Conservation (phyloP, 2,329 filamentous ascomycete genomes). For the Elsinoe necatrix region DNA sequence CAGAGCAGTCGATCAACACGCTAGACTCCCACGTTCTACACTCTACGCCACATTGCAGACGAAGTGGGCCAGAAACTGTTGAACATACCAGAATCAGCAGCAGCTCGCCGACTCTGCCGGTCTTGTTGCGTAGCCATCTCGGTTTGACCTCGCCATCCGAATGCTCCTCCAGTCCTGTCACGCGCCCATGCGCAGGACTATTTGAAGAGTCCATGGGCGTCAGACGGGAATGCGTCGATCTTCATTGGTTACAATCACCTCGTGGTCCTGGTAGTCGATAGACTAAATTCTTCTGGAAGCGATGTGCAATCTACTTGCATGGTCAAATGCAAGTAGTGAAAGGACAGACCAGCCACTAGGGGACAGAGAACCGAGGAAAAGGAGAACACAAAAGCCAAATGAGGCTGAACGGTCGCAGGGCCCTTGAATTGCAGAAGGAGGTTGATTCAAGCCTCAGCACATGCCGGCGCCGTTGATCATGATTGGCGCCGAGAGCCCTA, state of each 20-base stretch:
- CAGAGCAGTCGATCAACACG: not conserved
- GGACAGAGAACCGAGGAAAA: not conserved
- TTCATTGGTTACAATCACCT: conserved; percentile 6
- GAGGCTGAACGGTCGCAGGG: conserved; percentile 12
- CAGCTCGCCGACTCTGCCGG: conserved; percentile 10
- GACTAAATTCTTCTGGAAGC: conserved; percentile 1
- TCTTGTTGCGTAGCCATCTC: conserved; percentile 12
- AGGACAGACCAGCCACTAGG: conserved; percentile 5
- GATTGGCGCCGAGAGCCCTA: conserved; percentile 2
- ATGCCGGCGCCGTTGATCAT: conserved; percentile 3
- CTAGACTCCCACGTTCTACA: not conserved
- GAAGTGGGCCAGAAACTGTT: not conserved
- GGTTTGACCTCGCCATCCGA: conserved; percentile 4
- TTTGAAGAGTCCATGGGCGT: conserved; percentile 2
- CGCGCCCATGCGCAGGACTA: conserved; percentile 1
- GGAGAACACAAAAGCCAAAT: conserved; percentile 8
- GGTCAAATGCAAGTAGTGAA: not conserved
- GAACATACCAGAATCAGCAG: conserved; percentile 12
- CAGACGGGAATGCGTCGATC: not conserved
- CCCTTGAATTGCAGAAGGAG: not conserved
- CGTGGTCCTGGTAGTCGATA: not conserved
- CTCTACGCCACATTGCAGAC: not conserved
- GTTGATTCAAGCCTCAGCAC: conserved; percentile 11
- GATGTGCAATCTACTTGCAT: conserved; percentile 12
- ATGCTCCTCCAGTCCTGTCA: not conserved